phyloP scores from a whole-genome alignment of 2,329 filamentous ascomycete genomes.

The Hymenoscyphus linearis region DNA sequence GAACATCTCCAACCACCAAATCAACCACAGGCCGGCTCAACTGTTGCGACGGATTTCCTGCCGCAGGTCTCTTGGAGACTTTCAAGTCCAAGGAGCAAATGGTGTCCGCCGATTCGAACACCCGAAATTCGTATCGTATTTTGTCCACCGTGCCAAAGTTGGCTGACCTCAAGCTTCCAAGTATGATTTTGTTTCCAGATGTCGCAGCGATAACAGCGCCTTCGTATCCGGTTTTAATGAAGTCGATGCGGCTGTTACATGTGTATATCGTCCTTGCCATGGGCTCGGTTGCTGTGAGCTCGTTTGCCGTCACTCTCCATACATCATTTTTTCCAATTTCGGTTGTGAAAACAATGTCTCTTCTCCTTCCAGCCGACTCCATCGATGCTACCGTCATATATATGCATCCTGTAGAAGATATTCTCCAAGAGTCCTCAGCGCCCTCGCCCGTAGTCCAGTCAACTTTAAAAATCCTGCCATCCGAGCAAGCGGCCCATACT shows the following conservation, averaged over 20 bases:
- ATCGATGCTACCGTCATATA: conserved; percentile 34
- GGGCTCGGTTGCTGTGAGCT: conserved; percentile 30
- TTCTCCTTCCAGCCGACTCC: conserved; percentile 28
- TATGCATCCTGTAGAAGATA: conserved; percentile 31
- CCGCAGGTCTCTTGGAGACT: conserved; percentile 29
- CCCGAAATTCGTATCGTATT: conserved; percentile 51
- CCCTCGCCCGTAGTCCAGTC: conserved; percentile 51
- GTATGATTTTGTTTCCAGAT: conserved; percentile 48
- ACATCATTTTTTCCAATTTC: conserved; percentile 29
- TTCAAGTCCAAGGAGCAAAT: conserved; percentile 64
- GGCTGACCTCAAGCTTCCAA: conserved; percentile 47
- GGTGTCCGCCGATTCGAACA: conserved; percentile 55
- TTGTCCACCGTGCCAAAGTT: conserved; percentile 35
- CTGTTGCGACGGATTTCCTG: conserved; percentile 27
- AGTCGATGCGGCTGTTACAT: conserved; percentile 37
- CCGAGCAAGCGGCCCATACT: conserved; percentile 56
- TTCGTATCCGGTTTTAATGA: conserved; percentile 45
- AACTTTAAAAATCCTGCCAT: conserved; percentile 51
- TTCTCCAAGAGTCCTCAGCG: conserved; percentile 37
- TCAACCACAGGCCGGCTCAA: conserved; percentile 50
- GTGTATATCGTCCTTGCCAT: conserved; percentile 37
- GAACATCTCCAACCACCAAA: conserved; percentile 69
- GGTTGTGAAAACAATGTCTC: conserved; percentile 34
- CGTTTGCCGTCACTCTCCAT: conserved; percentile 32
- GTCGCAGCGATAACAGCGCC: conserved; percentile 56